Base-by-base conservation (phyloP, 306 rosid species). In the Quercus gilva region DNA sequence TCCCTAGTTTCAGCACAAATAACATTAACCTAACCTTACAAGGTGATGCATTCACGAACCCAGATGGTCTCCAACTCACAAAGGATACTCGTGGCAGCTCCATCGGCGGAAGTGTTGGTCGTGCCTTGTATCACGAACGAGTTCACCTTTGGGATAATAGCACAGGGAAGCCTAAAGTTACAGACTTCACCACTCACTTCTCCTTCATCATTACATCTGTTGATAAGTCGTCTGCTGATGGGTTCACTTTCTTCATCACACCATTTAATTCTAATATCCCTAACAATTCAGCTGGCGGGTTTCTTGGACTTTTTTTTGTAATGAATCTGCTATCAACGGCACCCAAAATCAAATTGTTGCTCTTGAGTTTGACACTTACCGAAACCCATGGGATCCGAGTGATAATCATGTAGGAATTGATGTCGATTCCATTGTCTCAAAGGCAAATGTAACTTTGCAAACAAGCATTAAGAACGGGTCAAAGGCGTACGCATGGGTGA, bases 141-240 rank as follows among this genome's bases (percentile, higher is more conserved):
- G 86, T 94, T 45, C 92, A 8, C 73, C 84, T 92, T 6, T 90
- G 90, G 88, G 92, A 94, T 11, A 74, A 52, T 64, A n/a, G 25
- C 74, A 89, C 92, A 0, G 74, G 80, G 18, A 78, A 70, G 57
- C 81, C 87, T 35, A 58, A 94, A 1, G 92, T 89, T 29, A 64
- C 96, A 5, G 91, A 89, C 72, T 92, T 92, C 84, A 83, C 86
- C 17, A 92, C 98, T 6, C 97, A 91, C 23, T 89, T 94, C 82
- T 67, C 96, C n/a, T 94, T 94, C 23, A 8, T 71, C 13, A 88
- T 94, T 74, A 78, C 5, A 23, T 73, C 92, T 3, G 69, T 84
- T 13, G 1, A 78, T 45, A 0, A 2, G 0, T 0, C 74, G 1
- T 41, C 31, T 23, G 97, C 97, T 0, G 93, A 93, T 41, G 98